These are phyloP conservation scores for Lyophyllum decastes DNA, from an alignment of 768 basidiomycete genomes.

Conservation along the genomic window DNA sequence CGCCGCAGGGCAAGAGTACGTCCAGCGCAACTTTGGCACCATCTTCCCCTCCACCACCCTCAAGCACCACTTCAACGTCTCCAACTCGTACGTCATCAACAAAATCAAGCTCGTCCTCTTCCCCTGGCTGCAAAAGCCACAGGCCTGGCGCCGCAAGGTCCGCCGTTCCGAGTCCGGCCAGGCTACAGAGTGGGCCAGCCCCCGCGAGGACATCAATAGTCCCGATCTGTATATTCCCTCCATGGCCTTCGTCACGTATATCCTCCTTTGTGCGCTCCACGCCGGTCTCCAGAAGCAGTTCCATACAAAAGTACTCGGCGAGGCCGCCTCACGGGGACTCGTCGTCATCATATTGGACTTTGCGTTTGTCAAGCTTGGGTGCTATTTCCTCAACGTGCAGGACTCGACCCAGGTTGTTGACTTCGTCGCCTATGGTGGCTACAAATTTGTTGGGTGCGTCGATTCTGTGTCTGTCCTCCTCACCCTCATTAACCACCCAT, in stretches of 20 bases:
- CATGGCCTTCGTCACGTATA: constrained; percentile 96
- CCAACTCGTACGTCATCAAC: constrained; percentile 90
- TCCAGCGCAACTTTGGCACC: constrained; percentile 72
- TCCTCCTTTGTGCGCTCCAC: constrained; percentile 83
- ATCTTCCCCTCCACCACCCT: constrained; percentile 15
- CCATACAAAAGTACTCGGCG: constrained; percentile 86
- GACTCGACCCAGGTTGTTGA: constrained; percentile 73
- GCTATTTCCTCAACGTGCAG: constrained; percentile 89
- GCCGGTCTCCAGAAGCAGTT: constrained; percentile 84
- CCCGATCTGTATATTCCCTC: constrained; percentile 98
- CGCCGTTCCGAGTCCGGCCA: constrained; percentile 64
- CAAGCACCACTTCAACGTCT: constrained; percentile 75
- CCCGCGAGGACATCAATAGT: constrained; percentile 92
- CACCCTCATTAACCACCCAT: not conserved
- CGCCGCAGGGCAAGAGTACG: constrained; percentile 92
- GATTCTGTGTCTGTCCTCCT: not conserved
- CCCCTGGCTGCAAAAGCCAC: constrained; percentile 91
- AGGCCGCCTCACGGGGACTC: constrained; percentile 82
- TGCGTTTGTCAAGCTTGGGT: constrained; percentile 84
- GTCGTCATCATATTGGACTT: constrained; percentile 89
- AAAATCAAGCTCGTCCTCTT: constrained; percentile 90
- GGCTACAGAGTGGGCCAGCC: constrained; percentile 76
- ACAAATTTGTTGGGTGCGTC: constrained; percentile 94
- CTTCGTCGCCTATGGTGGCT: constrained; percentile 90
- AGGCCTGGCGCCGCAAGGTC: constrained; percentile 62